phyloP scores from a whole-genome alignment of 495 filamentous ascomycete genomes.

The Sordaria brevicollis region DNA sequence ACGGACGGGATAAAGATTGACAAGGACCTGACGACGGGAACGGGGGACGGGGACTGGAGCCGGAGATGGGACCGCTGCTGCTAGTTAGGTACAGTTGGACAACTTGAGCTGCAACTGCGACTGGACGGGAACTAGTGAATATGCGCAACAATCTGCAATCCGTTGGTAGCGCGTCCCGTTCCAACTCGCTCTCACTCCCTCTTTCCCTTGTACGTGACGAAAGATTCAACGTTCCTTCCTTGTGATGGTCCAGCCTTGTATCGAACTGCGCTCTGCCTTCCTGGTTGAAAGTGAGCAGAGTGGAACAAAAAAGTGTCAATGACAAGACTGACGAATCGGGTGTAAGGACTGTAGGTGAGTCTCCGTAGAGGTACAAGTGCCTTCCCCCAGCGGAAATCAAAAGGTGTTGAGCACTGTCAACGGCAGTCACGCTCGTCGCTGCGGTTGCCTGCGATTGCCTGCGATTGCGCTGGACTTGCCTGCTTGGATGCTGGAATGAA shows the following conservation, averaged over 20 bases:
- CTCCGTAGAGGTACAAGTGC: not conserved
- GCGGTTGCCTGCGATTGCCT: not conserved
- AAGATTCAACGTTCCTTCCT: not conserved
- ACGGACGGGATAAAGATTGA: not conserved
- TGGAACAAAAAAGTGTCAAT: not conserved
- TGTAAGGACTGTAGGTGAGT: not conserved
- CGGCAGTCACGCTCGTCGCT: not conserved
- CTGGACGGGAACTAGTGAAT: not conserved
- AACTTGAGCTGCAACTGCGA: not conserved
- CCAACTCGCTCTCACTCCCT: not conserved
- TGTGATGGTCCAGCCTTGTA: not conserved
- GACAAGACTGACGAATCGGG: not conserved
- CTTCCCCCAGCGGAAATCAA: not conserved
- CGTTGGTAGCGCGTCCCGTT: not conserved
- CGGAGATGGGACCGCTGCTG: not conserved
- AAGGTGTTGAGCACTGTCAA: not conserved
- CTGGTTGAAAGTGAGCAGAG: not conserved
- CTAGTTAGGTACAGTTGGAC: not conserved
- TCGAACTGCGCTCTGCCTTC: not conserved
- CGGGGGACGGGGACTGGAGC: not conserved
- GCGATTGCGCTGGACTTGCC: not conserved
- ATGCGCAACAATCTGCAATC: not conserved
- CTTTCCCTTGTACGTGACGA: not conserved
- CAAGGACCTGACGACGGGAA: not conserved
- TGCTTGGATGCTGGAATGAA: not conserved